phyloP scores from a whole-genome alignment of 108 stramenopile genomes.

The Pseudonitzschia pungens region DNA sequence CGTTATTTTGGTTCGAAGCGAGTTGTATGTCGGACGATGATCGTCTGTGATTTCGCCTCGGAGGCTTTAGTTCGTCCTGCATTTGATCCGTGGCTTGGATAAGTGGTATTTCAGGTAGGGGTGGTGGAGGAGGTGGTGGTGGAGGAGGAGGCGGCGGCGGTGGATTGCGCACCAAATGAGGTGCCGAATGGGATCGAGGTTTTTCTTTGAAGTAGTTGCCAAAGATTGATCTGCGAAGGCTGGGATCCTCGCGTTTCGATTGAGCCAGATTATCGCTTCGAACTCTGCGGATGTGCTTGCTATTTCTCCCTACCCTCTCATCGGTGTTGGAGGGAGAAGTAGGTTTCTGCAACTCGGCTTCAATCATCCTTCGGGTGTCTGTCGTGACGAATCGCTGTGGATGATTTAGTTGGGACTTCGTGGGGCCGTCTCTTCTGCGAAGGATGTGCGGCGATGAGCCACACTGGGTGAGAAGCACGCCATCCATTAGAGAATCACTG shows the following conservation, averaged over 20 bases:
- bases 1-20: background rate
- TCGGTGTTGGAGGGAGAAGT: background rate
- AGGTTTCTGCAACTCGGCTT: background rate
- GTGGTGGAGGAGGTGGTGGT: background rate
- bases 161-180: slow-evolving; percentile 1
- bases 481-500: background rate
- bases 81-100: background rate
- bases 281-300: slow-evolving; percentile 3
- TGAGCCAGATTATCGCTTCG: slow-evolving; percentile 18
- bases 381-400: no score
- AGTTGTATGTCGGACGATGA: background rate
- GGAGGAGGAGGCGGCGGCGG: background rate
- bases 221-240: slow-evolving; percentile 33
- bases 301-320: background rate
- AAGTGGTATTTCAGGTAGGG: background rate
- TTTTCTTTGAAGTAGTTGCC: slow-evolving; percentile 35
- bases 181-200: slow-evolving; percentile 8
- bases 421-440: background rate
- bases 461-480: background rate
- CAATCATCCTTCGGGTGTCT: background rate
- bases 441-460: background rate
- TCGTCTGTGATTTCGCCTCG: background rate
- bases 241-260: slow-evolving; percentile 14
- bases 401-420: no score
- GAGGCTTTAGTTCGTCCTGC: background rate